Conservation (phyloP, 805 yeast species). For the Cyberlindnera veronae region DNA sequence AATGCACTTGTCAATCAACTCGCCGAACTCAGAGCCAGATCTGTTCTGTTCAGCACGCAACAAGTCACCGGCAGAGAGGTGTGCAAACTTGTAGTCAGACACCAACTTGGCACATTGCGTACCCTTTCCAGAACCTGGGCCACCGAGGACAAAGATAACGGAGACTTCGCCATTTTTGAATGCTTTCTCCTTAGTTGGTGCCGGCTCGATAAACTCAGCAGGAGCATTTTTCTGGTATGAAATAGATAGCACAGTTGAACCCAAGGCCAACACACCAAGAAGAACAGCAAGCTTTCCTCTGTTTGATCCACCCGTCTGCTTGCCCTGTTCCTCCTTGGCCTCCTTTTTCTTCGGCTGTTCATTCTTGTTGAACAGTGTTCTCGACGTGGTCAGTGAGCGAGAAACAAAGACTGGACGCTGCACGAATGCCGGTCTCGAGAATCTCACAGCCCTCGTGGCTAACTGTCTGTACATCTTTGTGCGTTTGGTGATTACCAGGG, state of each 20-base stretch:
- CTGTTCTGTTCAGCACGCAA: constrained; percentile 89
- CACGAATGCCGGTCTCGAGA: not conserved
- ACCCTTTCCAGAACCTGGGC: constrained; percentile 98
- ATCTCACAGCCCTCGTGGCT: not conserved
- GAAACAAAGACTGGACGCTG: not conserved
- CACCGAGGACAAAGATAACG: constrained; percentile 90
- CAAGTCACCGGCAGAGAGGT: constrained; percentile 94
- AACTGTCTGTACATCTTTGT: constrained; percentile 5
- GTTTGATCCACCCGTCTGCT: constrained; percentile 5
- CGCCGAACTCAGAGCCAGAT: constrained; percentile 79
- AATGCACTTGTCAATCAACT: constrained; percentile 77
- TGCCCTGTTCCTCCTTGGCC: constrained; percentile 3
- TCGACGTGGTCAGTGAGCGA: constrained; percentile 8
- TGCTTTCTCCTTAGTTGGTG: constrained; percentile 29
- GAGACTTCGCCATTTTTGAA: constrained; percentile 65
- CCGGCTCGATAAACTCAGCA: constrained; percentile 40
- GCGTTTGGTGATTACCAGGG: not conserved
- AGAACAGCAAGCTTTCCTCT: constrained; percentile 36
- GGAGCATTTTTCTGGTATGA: constrained; percentile 43
- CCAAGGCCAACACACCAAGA: constrained; percentile 43
- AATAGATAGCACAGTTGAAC: constrained; percentile 43
- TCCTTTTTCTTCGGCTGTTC: too few species aligned
- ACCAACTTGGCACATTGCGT: constrained; percentile 92
- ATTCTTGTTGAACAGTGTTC: constrained; percentile 5
- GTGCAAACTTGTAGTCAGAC: constrained; percentile 74